Conservation (phyloP, 2,329 filamentous ascomycete species). For the Aspergillus fischeri region DNA sequence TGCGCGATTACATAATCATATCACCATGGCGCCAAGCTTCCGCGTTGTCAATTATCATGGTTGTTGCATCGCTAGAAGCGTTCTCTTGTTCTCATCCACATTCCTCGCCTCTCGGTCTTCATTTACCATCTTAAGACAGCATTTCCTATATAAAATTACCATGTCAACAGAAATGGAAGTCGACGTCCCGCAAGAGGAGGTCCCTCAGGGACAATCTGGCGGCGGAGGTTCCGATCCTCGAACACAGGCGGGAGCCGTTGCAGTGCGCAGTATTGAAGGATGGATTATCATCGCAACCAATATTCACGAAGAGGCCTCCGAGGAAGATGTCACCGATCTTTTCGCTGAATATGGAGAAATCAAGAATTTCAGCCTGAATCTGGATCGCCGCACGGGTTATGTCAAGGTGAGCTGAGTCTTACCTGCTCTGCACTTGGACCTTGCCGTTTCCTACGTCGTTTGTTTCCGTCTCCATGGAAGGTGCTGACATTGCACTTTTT, state of each 20-base stretch:
- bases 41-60: neutral
- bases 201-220: conserved; percentile 24
- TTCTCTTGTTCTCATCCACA: neutral
- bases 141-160: neutral
- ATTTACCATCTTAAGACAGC: neutral
- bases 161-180: conserved; percentile 47
- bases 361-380: conserved; percentile 63
- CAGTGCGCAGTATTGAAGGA: conserved; percentile 64
- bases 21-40: neutral
- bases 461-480: neutral
- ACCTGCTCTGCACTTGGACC: neutral
- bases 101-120: neutral
- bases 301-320: conserved; percentile 64
- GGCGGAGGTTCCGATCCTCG: conserved; percentile 37
- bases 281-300: conserved; percentile 69
- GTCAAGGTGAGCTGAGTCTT: conserved; percentile 54
- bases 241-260: conserved; percentile 46
- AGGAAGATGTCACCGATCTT: conserved; percentile 62
- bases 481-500: neutral
- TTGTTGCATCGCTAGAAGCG: neutral
- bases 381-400: conserved; percentile 63
- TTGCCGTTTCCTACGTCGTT: neutral
- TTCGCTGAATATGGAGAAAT: conserved; percentile 65
- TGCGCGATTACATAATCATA: neutral
- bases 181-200: conserved; percentile 35